Base-by-base conservation (phyloP, 441 rosid species). In the Macaranga tanarius region DNA sequence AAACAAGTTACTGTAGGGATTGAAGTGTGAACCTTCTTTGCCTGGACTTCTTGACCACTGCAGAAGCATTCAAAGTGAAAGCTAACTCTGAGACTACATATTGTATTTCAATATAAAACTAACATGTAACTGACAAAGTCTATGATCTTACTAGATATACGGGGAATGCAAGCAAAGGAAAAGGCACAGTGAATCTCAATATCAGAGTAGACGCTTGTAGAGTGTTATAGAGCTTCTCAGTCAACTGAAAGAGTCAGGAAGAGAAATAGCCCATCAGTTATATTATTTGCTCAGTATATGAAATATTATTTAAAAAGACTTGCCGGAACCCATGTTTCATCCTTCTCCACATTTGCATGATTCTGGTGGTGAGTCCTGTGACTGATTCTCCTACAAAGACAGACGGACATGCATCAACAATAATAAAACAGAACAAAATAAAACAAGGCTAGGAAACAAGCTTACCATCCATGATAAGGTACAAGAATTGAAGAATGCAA, bases 261-360 rank as follows among this genome's bases (percentile, higher is more conserved):
- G 19, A 22, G 63, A 25, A 4, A n/a, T n/a, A n/a, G 38, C 38
- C 38, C 38, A 4, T 34, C 38, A 34, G 38, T 34, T 34, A 34
- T 34, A 34, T 4, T 10, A 56, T 68, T 22, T 56, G 58, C 31
- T 31, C 11, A 22, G 20, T 22, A 22, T 54, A 54, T 2, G 55
- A 10, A 19, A 44, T 17, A 9, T 23, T 7, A n/a, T 16, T 20
- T 42, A 10, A 28, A 62, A 51, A 6, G 34, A 42, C 69, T 65
- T 81, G 85, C 98, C 86, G 95, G 96, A 74, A 91, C 96, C 98
- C 98, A 91, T 2, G 98, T 88, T 77, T 92, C 98, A 62, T 92
- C 96, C 61, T 86, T 84, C 70, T 91, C 98, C 19, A 91, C 90
- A 75, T 92, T 88, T 77, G 96, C 98, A 78, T 92, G 98, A 81